Evolutionary conservation across 345 rosid genomes (phyloP), one percentile per base, ranked within the genome.

Genomic region (Corymbia maculata): DNA sequence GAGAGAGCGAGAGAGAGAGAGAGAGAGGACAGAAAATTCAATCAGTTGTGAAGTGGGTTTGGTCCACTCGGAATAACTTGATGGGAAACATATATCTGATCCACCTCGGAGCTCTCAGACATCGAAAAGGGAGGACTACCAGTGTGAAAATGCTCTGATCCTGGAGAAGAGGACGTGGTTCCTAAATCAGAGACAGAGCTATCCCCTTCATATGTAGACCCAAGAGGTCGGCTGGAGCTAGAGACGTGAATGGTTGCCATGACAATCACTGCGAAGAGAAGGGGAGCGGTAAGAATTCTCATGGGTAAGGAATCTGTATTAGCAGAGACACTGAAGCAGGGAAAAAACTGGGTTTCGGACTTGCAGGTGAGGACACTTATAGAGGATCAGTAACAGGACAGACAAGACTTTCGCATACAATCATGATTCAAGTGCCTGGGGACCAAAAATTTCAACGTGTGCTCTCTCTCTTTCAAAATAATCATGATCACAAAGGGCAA

Each of bases 11-110:
- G 70, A 68, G 79, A 32, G 80, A 70, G 79, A 61, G 70, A 66
- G 44, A 68, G 79, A 16, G 45, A 32, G 80, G 49, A 3, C 26
- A 42, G 49, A 75, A 21, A 75, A 75, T 42, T 75, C 49, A 42
- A 47, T 91, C 88, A 94, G 87, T 94, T 94, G 89, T 94, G 96
- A 88, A 94, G 95, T 21, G 96, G 95, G 86, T 94, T 93, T 10
- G 95, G 96, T 84, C 96, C 96, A 42, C 92, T 92, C 1, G 96
- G 95, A 68, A 93, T 94, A 57, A 30, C 53, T 79, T 87, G 87
- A 86, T 89, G 82, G 9, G 94, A 88, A 47, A 86, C 88, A 44
- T 22, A 42, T 75, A 36, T 75, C 45, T 75, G 84, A 42, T 42
- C 49, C 49, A 7, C 84, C 49, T 75, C 5, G 84, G 49, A 75